Conservation (phyloP, 148 eudicot genomes). For the Polygonum maritimum region DNA sequence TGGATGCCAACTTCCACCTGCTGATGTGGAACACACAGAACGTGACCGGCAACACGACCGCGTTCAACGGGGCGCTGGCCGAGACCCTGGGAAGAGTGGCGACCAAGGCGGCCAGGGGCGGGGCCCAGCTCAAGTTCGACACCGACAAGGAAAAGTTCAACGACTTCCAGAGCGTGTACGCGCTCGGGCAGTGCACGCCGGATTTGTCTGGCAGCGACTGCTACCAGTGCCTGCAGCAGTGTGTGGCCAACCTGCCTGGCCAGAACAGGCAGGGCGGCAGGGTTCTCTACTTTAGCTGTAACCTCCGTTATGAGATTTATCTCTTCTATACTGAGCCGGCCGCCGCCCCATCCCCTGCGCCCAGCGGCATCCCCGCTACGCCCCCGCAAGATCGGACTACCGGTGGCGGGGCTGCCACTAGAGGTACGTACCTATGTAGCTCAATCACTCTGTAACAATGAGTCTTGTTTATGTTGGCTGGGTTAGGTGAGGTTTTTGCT, state of each 20-base stretch:
- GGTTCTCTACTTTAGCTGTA: conserved; percentile 10
- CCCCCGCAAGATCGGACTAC: no score
- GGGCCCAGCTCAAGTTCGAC: conserved; percentile 14
- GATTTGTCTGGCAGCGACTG: conserved; percentile 16
- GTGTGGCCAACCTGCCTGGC: background rate
- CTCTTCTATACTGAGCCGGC: no score
- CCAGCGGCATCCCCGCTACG: no score
- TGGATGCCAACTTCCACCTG: background rate
- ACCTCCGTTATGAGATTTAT: conserved; percentile 1
- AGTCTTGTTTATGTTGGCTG: no score
- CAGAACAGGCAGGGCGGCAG: conserved; percentile 12
- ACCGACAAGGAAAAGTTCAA: conserved; percentile 7
- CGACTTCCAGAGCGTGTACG: conserved; percentile 13
- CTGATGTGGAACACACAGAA: background rate
- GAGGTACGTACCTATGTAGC: no score
- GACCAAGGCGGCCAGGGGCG: conserved; percentile 6
- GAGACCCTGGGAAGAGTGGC: conserved; percentile 3
- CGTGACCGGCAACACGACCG: background rate
- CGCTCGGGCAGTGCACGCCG: conserved; percentile 27
- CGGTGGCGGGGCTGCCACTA: no score
- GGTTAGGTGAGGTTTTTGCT: no score
- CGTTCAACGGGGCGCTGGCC: conserved; percentile 3
- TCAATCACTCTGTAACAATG: no score
- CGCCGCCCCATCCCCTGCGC: no score
- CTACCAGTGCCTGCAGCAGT: conserved; percentile 13